Evolutionary conservation across 176 grass and related monocot genomes (phyloP).

Genomic region (Zoysia pacifica): DNA sequence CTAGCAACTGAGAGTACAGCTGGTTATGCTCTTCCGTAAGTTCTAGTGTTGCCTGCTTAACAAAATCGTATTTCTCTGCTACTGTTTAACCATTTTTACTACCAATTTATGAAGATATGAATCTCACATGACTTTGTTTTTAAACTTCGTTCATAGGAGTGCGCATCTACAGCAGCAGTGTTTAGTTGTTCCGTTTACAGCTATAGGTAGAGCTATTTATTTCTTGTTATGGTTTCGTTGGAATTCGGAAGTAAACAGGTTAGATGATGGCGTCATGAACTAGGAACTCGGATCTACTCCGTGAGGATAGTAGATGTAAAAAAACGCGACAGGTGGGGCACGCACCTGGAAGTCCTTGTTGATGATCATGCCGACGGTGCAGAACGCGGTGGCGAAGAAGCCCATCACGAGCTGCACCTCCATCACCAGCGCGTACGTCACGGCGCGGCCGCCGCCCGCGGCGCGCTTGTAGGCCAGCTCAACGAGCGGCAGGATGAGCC

Average conservation of each 20-base stretch:
- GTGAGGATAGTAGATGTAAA: background rate
- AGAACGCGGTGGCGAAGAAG: slow-evolving; percentile 56
- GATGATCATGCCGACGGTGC: slow-evolving; percentile 55
- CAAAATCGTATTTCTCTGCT: background rate
- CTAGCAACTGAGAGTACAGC: no score
- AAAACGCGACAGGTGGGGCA: background rate
- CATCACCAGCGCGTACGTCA: slow-evolving; percentile 73
- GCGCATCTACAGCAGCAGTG: no score
- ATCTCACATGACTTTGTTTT: background rate
- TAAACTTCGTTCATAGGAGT: background rate
- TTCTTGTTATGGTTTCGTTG: slow-evolving; percentile 9
- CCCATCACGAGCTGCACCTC: slow-evolving; percentile 85
- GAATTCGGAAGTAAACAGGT: background rate
- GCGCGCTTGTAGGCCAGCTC: slow-evolving; percentile 59
- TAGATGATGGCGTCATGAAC: background rate
- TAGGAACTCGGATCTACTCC: background rate
- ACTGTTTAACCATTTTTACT: no score
- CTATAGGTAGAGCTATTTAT: no score
- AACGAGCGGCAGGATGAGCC: slow-evolving; percentile 57
- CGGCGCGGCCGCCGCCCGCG: slow-evolving; percentile 38
- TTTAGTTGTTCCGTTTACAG: no score
- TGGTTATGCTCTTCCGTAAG: no score
- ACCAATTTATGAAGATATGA: background rate
- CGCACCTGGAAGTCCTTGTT: slow-evolving; percentile 73
- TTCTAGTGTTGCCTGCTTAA: background rate